A percentile compares a stretch with the other conserved stretches of the same genome.
Evolutionary conservation across 257 asterid species (phyloP).

Genomic region (Plantago ovata): DNA sequence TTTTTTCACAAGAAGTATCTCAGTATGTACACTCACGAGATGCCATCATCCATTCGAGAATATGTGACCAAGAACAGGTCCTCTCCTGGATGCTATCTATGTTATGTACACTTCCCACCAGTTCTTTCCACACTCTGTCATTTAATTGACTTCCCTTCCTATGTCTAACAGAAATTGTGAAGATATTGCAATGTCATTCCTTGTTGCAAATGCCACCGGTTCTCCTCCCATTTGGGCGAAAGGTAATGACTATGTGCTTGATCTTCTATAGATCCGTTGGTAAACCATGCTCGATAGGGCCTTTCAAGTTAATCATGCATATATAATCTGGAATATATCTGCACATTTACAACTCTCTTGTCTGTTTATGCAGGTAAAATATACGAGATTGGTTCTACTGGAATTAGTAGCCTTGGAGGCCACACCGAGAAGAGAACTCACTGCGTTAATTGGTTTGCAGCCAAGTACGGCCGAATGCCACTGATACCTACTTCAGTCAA

Average conservation of each 20-base stretch:
- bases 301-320: not conserved
- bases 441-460: constrained; percentile 59
- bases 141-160: constrained; percentile 6
- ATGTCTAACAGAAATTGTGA: constrained; percentile 64
- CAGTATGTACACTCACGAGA: constrained; percentile 59
- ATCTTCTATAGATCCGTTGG: constrained; percentile 3
- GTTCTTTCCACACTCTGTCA: constrained; percentile 3
- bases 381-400: constrained; percentile 76
- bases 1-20: constrained; percentile 79
- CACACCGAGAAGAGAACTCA: constrained; percentile 59
- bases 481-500: constrained; percentile 66
- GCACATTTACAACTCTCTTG: constrained; percentile 4
- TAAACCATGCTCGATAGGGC: too few species aligned
- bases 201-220: constrained; percentile 78
- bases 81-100: constrained; percentile 3
- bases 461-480: constrained; percentile 60
- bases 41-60: constrained; percentile 78
- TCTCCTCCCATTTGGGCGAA: constrained; percentile 88
- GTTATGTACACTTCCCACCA: not conserved
- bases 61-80: constrained; percentile 63
- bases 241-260: constrained; percentile 36
- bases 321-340: not conserved
- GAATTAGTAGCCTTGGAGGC: constrained; percentile 90
- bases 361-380: constrained; percentile 50
- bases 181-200: constrained; percentile 93